Conservation (phyloP, 2,329 filamentous ascomycete genomes). For the Piedraia hortae region DNA sequence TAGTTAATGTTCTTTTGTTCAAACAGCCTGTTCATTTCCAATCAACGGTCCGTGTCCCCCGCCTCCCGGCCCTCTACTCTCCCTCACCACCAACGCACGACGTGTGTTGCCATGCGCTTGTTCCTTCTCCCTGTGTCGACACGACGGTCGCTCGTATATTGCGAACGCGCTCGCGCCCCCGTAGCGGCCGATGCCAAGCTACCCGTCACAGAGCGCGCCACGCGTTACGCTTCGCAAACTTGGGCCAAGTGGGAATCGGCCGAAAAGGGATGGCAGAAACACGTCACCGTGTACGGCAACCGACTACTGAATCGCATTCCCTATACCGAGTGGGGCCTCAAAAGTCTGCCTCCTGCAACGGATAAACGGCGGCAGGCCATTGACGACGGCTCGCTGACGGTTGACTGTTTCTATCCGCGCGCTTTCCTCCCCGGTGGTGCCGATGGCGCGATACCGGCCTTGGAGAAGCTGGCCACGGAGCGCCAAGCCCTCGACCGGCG, state of each 20-base stretch:
- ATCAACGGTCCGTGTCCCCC: too few relatives aligned
- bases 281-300: slow-evolving; percentile 68
- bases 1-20: too few relatives aligned
- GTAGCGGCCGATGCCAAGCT: slow-evolving; percentile 20
- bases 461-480: slow-evolving; percentile 49
- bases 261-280: slow-evolving; percentile 47
- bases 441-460: slow-evolving; percentile 35
- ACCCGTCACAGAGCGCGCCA: slow-evolving; percentile 39
- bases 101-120: slow-evolving; percentile 53
- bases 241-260: slow-evolving; percentile 78
- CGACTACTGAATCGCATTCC: slow-evolving; percentile 61
- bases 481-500: slow-evolving; percentile 49
- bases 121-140: slow-evolving; percentile 86
- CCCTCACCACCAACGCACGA: too few relatives aligned
- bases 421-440: slow-evolving; percentile 2
- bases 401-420: slow-evolving; percentile 8
- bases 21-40: too few relatives aligned
- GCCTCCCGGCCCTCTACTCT: too few relatives aligned
- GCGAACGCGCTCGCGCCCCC: slow-evolving; percentile 33
- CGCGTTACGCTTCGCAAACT: slow-evolving; percentile 40
- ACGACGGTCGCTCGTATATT: slow-evolving; percentile 73
- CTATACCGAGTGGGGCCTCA: slow-evolving; percentile 93
- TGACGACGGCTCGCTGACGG: slow-evolving; percentile 35
- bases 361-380: slow-evolving; percentile 36
- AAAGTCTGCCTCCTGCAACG: slow-evolving; percentile 68